Evolutionary conservation across 306 rosid species (phyloP), one percentile per base, ranked within the genome.

Genomic region (Corylus avellana): DNA sequence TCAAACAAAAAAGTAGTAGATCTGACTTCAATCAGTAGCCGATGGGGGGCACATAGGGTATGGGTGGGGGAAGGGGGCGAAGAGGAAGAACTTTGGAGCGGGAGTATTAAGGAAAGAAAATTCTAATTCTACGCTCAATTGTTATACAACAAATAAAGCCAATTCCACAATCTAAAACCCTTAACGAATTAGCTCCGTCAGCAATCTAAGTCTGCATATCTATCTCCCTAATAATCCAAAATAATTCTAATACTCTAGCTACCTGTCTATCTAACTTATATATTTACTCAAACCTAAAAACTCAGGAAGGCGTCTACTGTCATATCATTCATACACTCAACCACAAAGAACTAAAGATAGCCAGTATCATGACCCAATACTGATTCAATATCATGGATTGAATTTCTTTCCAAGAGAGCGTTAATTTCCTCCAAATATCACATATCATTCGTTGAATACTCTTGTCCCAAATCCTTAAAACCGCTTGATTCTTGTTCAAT

Each of bases 381-480:
- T 16, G 81, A 13, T 27, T 73, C 85, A 8, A 68, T 32, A 44
- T 77, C 57, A 18, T 44, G 72, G 35, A 83, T 18, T 12, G 90
- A 83, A 62, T 80, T 77, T 7, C 44, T 62, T 8, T 86, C 92
- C 54, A 87, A 29, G 0, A 79, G 79, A 12, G 86, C 88, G 75
- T 87, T 13, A 10, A 95, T 84, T 18, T 86, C 98, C 20, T 91
- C 92, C 51, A 84, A 90, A 46, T 84, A 86, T 56, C 90, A 89
- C 70, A 91, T 61, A 85, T 95, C 99, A 55, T 93, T 94, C 37
- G 46, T 11, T 2, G 95, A 76, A 75, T 44, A 81, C 56, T 92
- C 80, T 2, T 47, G 56, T 57, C 44, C 46, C 73, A 86, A 86
- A 20, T 58, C 35, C 64, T 35, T 9, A 22, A 8, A 2, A 58